Base-by-base conservation (phyloP, 352 stramenopile species). In the Pythium sukuiense region DNA sequence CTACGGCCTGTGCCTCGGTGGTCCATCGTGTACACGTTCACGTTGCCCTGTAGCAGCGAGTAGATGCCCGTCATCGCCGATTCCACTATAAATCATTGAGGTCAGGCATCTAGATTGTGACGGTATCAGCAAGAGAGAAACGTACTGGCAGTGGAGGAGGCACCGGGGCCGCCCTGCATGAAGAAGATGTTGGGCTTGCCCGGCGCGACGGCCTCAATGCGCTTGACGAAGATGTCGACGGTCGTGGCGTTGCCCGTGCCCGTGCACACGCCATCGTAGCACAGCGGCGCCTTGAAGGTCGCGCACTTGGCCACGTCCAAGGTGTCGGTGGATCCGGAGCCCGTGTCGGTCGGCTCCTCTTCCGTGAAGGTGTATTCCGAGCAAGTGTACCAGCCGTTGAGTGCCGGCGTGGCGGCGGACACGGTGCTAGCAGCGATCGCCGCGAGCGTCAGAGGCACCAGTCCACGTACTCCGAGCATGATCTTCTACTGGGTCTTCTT, bases 21-120 rank as follows among this genome's bases (percentile, higher is more conserved):
- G 60, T 85, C 79, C 55, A 87, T 67, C 20, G 79, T 85, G 71
- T 89, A 89, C 24, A 87, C 71, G 58, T 77, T 77, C 27, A 85
- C 58, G 2, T 68, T 71, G 14, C 46, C 58, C 16, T 73, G 65
- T 5, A 76, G 35, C 1, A 76, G 20, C 12, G 41, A 26, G 68
- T 82, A 80, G 0, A 89, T 57, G 27, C 60, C 27, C 20, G 69
- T 55, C 76, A 89, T 85, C 3, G 54, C 53, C 29, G 53, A 57
- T 41, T 68, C 61, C 61, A 68, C 61, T 67, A 27, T 18, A n/a
- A n/a, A n/a, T n/a, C n/a, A n/a, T n/a, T n/a, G n/a, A n/a, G n/a
- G n/a, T n/a, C n/a, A n/a, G n/a, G n/a, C n/a, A n/a, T n/a, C n/a
- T n/a, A n/a, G n/a, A n/a, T n/a, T n/a, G 9, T 8, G 18, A 32